Conservation (phyloP, 1,139 yeast species). For the Dujonia santamariae region DNA sequence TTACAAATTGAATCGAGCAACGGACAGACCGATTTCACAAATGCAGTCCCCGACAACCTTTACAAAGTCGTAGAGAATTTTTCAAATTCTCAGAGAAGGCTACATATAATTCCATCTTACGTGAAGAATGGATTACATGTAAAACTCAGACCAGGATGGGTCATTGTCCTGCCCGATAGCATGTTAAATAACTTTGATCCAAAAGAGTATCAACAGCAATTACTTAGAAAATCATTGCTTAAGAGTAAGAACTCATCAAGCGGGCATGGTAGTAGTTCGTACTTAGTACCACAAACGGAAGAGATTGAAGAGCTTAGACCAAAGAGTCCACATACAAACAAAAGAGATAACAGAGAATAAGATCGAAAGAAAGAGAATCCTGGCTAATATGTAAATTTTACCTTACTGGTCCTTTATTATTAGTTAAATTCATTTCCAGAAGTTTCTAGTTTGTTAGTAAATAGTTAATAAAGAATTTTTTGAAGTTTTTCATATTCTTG, state of each 20-base stretch:
- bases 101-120: conserved; percentile 77
- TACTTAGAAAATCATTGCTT: conserved; percentile 30
- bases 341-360: too few species aligned
- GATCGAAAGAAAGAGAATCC: too few species aligned
- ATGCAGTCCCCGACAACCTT: conserved; percentile 67
- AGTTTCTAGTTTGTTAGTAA: neutral
- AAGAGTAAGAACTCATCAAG: conserved; percentile 23
- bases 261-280: conserved; percentile 29
- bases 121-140: conserved; percentile 65
- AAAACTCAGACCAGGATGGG: conserved; percentile 85
- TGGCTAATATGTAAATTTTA: too few species aligned
- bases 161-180: conserved; percentile 81
- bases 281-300: conserved; percentile 57
- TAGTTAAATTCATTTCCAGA: neutral
- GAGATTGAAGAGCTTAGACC: conserved; percentile 84
- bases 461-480: neutral
- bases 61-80: conserved; percentile 90
- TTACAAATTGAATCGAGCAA: conserved; percentile 46
- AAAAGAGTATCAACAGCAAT: conserved; percentile 28
- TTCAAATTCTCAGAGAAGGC: conserved; percentile 72
- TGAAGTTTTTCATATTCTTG: neutral
- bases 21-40: conserved; percentile 3
- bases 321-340: conserved; percentile 53
- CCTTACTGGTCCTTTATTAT: too few species aligned
- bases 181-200: conserved; percentile 64